Conservation (phyloP, 1,139 yeast genomes). For the Debaryomyces robertsiae region DNA sequence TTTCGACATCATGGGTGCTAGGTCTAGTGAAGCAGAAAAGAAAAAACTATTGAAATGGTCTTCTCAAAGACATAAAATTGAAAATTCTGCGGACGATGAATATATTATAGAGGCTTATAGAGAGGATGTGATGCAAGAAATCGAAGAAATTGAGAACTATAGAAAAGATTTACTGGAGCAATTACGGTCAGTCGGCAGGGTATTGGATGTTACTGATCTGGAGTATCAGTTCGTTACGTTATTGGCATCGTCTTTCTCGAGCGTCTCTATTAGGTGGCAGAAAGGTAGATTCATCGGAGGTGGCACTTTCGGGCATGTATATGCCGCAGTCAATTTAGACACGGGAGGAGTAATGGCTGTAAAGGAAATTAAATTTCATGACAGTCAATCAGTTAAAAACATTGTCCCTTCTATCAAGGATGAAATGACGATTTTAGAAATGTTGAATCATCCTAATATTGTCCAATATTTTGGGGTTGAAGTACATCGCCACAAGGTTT, state of each 20-base stretch:
- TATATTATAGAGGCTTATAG: conserved; percentile 56
- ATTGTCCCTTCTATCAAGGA: conserved; percentile 89
- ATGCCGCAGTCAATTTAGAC: conserved; percentile 87
- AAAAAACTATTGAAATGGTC: conserved; percentile 55
- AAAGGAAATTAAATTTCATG: conserved; percentile 90
- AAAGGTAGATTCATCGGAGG: conserved; percentile 94
- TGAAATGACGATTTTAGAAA: conserved; percentile 95
- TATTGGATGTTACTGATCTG: conserved; percentile 81
- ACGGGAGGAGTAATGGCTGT: conserved; percentile 98
- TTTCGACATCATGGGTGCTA: conserved; percentile 97
- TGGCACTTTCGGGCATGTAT: conserved; percentile 94
- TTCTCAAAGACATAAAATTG: conserved; percentile 48
- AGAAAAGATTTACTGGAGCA: conserved; percentile 54
- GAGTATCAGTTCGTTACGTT: conserved; percentile 87
- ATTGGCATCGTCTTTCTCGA: conserved; percentile 86
- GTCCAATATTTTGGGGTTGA: conserved; percentile 97
- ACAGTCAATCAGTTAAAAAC: conserved; percentile 80
- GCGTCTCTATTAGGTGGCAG: conserved; percentile 95
- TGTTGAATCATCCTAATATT: conserved; percentile 92
- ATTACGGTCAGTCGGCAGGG: conserved; percentile 73
- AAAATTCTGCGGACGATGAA: conserved; percentile 63
- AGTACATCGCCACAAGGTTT: conserved; percentile 93
- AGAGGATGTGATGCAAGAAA: conserved; percentile 60
- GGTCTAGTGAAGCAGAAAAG: conserved; percentile 82
- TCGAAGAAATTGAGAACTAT: conserved; percentile 58